A percentile compares a stretch with the other conserved stretches of the same genome.
phyloP scores from a whole-genome alignment of 306 rosid species.

The Mucuna pruriens region DNA sequence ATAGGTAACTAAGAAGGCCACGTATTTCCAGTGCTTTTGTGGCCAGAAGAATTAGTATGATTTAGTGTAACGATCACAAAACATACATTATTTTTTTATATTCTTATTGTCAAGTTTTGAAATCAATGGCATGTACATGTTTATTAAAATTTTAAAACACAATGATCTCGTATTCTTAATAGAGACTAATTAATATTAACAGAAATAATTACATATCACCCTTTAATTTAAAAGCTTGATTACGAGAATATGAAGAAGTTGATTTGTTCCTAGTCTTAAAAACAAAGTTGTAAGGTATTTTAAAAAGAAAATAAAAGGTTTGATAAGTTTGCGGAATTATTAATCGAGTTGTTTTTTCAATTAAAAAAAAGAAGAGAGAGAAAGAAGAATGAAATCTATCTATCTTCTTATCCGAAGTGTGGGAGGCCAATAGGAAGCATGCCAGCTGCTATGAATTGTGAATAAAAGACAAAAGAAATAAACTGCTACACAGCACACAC shows the following conservation, averaged over 20 bases:
- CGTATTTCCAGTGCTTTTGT: background rate
- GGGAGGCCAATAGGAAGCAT: conserved; percentile 51
- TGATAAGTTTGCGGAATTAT: background rate
- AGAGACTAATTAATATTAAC: background rate
- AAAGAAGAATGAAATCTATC: conserved; percentile 58
- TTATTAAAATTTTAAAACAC: too few species aligned
- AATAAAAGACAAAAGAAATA: conserved; percentile 1
- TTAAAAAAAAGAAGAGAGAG: background rate
- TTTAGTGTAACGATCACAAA: background rate
- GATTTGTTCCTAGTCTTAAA: background rate
- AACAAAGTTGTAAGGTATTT: background rate
- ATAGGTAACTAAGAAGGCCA: background rate
- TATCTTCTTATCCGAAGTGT: conserved; percentile 73
- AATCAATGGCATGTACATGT: background rate
- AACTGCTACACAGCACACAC: background rate
- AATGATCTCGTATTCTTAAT: too few species aligned
- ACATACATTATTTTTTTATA: background rate
- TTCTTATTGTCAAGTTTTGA: background rate
- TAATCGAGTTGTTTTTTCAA: background rate
- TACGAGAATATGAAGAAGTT: background rate
- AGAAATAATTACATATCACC: background rate
- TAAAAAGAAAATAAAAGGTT: background rate
- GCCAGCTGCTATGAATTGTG: conserved; percentile 21
- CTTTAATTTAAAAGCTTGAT: background rate
- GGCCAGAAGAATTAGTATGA: background rate